Evolutionary conservation across 768 basidiomycete species (phyloP), one percentile per base, ranked within the genome.

Genomic region (Lentinula lateritia): DNA sequence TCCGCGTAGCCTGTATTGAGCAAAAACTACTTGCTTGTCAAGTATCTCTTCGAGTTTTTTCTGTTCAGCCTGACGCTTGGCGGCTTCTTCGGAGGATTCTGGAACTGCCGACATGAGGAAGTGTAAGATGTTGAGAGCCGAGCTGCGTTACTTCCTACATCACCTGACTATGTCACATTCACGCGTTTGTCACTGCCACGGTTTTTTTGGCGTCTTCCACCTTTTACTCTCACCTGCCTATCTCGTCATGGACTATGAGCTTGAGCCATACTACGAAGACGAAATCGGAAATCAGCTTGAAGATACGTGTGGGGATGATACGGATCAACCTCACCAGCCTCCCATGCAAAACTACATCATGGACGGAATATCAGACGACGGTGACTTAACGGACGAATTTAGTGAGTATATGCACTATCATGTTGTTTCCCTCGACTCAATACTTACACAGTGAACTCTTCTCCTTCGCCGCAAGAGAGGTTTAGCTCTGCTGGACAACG

Each of bases 21-120:
- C 46, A 59, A 36, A 42, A 58, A 28, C 53, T 60, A 68, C 75
- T 62, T 66, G 89, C 90, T 87, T 91, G 70, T 90, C 87, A 59
- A 91, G 89, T 69, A 88, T 90, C 70, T 92, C 89, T 66, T 90
- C 86, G 23, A 89, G 76, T 67, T 85, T 82, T 52, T 78, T 76
- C 52, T 81, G 73, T 50, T 78, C 69, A 62, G 79, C 79, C 64
- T 80, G 74, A 60, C 71, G 73, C 32, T 72, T 71, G 53, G 71
- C 62, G 67, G 72, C 61, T 9, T 75, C 73, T 63, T 73, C 72
- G 12, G 69, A 64, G 23, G 72, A 66, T 61, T 70, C 69, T 36
- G 64, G 61, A 54, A 72, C 69, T 42, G 53, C 36, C 1, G 58
- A 59, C 72, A 75, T 75, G 45, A 45, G 59, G 50, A 55, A 59